Evolutionary conservation across 176 grass and related monocot species (phyloP), one percentile per base, ranked within the genome.

Genomic region (Musa itinerans): DNA sequence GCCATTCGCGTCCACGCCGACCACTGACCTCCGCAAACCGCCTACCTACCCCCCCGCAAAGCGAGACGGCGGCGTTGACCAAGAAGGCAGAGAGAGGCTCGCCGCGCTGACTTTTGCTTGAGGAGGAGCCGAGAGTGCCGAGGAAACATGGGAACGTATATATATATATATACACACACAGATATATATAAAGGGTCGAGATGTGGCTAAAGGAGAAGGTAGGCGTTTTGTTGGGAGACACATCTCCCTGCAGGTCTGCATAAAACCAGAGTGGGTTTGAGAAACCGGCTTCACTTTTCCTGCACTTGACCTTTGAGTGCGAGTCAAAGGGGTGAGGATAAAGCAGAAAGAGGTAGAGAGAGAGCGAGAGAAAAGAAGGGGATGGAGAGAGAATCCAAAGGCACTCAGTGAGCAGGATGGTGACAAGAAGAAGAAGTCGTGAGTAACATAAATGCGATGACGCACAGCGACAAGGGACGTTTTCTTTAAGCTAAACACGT

Each of bases 91-190:
- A 62, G 26, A 2, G 72, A 25, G 59, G 9, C 27, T 25, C 75
- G 81, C 48, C 68, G 79, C 88, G 85, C 83, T 88, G 92, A 91
- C 88, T 91, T 86, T 68, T 43, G 34, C 34, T 5, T 43, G 34
- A 43, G 34, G 34, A 55, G 69, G 71, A 74, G 63, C 74, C 49
- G 16, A 56, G 20, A 50, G 54, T 63, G 84, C 74, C 14, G 29
- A 34, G 29, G 29, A 34, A 34, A 34, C 3, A 34, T 34, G 29
- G 29, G 29, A 43, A 4, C 34, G 34, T 43, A 43, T 43, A 5
- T 43, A 43, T 43, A 29, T 29, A 29, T 29, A 29, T 27, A 27
- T 29, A 29, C 2, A 29, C 2, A 29, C 2, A 29, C 2, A 29
- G 2, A 29, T 3, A 2, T 29, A 29, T 29, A 29, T 29, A 43